phyloP scores from a whole-genome alignment of 148 eudicot genomes.

The Amaranthus cruentus region DNA sequence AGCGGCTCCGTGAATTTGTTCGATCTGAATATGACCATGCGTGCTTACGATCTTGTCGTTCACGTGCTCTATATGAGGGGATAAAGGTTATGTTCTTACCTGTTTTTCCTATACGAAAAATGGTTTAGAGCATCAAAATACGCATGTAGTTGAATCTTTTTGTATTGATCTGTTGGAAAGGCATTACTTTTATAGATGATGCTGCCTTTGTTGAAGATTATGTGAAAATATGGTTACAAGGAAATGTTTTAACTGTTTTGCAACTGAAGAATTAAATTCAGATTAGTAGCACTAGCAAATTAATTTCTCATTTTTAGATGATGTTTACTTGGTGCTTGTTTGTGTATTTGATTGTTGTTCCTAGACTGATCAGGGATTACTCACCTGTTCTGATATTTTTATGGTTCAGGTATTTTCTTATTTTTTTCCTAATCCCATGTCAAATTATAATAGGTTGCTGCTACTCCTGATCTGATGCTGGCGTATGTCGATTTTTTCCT shows the following conservation, averaged over 20 bases:
- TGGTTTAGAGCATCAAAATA: background rate
- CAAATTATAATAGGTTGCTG: constrained; percentile 61
- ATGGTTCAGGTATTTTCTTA: constrained; percentile 5
- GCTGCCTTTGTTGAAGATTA: background rate
- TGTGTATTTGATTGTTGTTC: background rate
- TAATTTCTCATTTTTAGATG: background rate
- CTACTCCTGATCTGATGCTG: constrained; percentile 92
- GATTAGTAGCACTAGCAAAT: background rate
- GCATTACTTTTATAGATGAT: background rate
- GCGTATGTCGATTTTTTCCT: constrained; percentile 91
- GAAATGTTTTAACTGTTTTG: background rate
- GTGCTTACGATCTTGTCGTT: constrained; percentile 96
- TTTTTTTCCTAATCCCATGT: background rate
- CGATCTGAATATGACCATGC: constrained; percentile 99
- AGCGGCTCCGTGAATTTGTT: constrained; percentile 88
- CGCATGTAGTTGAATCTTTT: background rate
- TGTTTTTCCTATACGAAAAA: background rate
- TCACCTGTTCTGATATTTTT: background rate
- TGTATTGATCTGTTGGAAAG: background rate
- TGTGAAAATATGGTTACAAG: background rate
- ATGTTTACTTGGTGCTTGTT: background rate
- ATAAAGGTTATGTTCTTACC: constrained; percentile 57
- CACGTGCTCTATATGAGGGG: constrained; percentile 98
- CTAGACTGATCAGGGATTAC: background rate
- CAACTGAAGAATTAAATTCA: background rate